Conservation (phyloP, 495 filamentous ascomycete genomes). For the Achaetomiella virescens region DNA sequence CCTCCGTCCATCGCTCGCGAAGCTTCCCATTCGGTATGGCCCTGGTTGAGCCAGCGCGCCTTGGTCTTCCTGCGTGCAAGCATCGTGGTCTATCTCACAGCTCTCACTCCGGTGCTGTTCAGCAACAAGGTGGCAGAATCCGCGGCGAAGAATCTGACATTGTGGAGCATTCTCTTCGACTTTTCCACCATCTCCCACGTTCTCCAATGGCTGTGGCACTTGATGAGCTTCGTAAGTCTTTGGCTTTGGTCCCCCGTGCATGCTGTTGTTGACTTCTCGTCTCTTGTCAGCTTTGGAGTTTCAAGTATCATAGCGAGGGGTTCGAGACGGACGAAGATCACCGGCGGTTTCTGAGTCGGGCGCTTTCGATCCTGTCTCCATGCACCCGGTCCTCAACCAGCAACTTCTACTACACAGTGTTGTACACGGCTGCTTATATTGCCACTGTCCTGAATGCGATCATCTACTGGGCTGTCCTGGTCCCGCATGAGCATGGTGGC, state of each 20-base stretch:
- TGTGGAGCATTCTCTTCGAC: slow-evolving; percentile 41
- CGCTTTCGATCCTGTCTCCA: slow-evolving; percentile 36
- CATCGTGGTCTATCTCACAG: slow-evolving; percentile 41
- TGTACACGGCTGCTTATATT: slow-evolving; percentile 41
- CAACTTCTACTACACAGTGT: slow-evolving; percentile 42
- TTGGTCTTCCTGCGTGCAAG: slow-evolving; percentile 36
- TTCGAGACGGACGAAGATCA: slow-evolving; percentile 32
- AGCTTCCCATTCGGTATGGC: slow-evolving; percentile 48
- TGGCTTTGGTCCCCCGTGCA: not conserved
- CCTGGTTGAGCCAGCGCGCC: slow-evolving; percentile 35
- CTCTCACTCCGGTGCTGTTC: slow-evolving; percentile 32
- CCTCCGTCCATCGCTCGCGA: slow-evolving; percentile 45
- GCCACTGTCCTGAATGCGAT: slow-evolving; percentile 41
- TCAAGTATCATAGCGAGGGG: slow-evolving; percentile 40
- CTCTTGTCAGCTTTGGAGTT: slow-evolving; percentile 35
- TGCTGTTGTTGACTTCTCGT: not conserved
- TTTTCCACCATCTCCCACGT: slow-evolving; percentile 41
- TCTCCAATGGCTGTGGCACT: slow-evolving; percentile 40
- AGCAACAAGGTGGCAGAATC: slow-evolving; percentile 31
- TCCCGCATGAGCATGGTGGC: slow-evolving; percentile 33
- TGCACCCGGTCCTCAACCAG: slow-evolving; percentile 25
- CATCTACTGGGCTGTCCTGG: slow-evolving; percentile 43
- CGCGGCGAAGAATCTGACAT: slow-evolving; percentile 22
- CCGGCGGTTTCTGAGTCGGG: slow-evolving; percentile 18
- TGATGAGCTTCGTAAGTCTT: slow-evolving; percentile 36